Percentiles rank a stretch among this genome's conserved stretches.
These are phyloP conservation scores for Fusarium euwallaceae DNA, from an alignment of 2,329 filamentous ascomycete genomes.

Conservation along the genomic window DNA sequence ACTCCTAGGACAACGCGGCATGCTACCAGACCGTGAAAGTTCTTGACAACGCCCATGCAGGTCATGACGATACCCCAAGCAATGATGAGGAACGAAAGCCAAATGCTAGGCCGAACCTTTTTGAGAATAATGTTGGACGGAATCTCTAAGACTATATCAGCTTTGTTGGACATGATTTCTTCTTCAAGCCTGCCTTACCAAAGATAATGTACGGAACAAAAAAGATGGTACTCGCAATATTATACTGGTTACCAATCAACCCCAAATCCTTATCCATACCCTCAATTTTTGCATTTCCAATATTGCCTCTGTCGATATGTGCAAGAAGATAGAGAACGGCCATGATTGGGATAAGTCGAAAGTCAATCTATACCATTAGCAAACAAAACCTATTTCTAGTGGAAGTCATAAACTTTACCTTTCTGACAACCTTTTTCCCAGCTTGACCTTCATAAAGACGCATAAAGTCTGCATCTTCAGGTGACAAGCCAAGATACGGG, in stretches of 20 bases:
- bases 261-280: constrained; percentile 62
- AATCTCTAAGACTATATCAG: constrained; percentile 49
- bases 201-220: constrained; percentile 67
- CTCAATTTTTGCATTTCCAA: constrained; percentile 45
- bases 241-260: constrained; percentile 65
- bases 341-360: constrained; percentile 36
- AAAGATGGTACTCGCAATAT: constrained; percentile 64
- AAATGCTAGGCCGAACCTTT: constrained; percentile 51
- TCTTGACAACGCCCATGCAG: constrained; percentile 59
- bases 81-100: constrained; percentile 51
- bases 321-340: constrained; percentile 32
- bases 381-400: not conserved
- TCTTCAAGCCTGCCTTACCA: not conserved
- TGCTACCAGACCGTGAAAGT: constrained; percentile 60
- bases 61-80: constrained; percentile 61
- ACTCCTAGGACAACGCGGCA: constrained; percentile 58
- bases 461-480: constrained; percentile 35
- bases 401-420: not conserved
- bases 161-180: not conserved
- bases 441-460: constrained; percentile 25
- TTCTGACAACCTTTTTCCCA: constrained; percentile 33
- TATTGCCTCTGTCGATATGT: constrained; percentile 39
- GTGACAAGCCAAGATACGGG: constrained; percentile 42
- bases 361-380: constrained; percentile 26
- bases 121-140: constrained; percentile 54